Conservation (phyloP, 345 rosid species). For the Garcia nutans region DNA sequence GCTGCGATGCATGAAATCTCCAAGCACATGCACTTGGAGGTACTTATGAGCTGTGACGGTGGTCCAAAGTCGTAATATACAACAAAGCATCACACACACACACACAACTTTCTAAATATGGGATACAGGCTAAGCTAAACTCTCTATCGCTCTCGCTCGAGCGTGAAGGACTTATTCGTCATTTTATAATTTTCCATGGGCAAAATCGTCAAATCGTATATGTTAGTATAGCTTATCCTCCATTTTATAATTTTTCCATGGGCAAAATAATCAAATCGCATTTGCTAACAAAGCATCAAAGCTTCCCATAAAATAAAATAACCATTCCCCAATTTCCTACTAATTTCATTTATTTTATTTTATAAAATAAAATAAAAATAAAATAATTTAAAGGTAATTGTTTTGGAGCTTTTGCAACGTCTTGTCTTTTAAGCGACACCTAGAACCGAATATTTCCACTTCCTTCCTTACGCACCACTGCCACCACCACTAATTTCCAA, state of each 20-base stretch:
- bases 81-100: neutral
- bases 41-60: conserved; percentile 49
- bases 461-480: conserved; percentile 19
- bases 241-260: neutral
- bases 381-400: conserved; percentile 24
- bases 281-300: neutral
- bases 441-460: conserved; percentile 22
- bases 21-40: conserved; percentile 12
- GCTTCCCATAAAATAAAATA: neutral
- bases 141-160: conserved; percentile 30
- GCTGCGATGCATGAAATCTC: neutral
- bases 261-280: conserved; percentile 22
- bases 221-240: neutral
- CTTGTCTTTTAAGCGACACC: conserved; percentile 43
- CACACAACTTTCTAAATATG: conserved; percentile 29
- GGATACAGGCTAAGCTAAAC: conserved; percentile 44
- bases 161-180: conserved; percentile 8
- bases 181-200: neutral
- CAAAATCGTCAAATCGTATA: conserved; percentile 16
- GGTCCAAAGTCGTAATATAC: conserved; percentile 44
- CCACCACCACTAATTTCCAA: conserved; percentile 13
- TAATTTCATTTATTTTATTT: neutral
- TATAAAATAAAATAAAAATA: neutral
- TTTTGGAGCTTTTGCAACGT: conserved; percentile 35
- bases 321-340: neutral